These are phyloP conservation scores for Hypoxylon intermedium DNA, from an alignment of 495 filamentous ascomycete species.

Conservation along the genomic window DNA sequence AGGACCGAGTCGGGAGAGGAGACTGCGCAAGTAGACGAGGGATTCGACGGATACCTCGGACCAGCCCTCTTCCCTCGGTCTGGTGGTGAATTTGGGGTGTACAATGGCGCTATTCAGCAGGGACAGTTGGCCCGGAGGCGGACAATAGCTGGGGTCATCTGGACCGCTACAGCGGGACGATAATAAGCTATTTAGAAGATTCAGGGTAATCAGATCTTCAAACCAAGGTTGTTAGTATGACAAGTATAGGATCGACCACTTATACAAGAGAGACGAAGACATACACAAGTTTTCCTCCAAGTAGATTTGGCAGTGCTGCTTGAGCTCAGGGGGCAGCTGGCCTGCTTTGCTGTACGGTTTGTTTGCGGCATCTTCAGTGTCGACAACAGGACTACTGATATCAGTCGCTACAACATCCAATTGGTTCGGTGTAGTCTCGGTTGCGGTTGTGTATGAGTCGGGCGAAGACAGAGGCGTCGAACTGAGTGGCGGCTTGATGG, in stretches of 20 bases:
- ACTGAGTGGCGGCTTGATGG: not conserved
- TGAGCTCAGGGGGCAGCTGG: slow-evolving; percentile 66
- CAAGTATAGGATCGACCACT: not conserved
- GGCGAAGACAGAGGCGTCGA: slow-evolving; percentile 27
- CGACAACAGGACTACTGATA: slow-evolving; percentile 22
- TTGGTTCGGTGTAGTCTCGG: slow-evolving; percentile 14
- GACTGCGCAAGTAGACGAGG: slow-evolving; percentile 48
- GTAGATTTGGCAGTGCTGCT: slow-evolving; percentile 71
- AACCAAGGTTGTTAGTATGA: not conserved
- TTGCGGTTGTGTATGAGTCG: slow-evolving; percentile 29
- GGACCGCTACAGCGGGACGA: slow-evolving; percentile 41
- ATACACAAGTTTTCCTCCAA: slow-evolving; percentile 78
- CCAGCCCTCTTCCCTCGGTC: slow-evolving; percentile 44
- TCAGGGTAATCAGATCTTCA: slow-evolving; percentile 72
- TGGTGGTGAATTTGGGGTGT: slow-evolving; percentile 70
- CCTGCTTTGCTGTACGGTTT: slow-evolving; percentile 59
- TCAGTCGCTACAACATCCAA: slow-evolving; percentile 6
- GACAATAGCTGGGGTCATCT: slow-evolving; percentile 51
- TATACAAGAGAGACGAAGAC: slow-evolving; percentile 19
- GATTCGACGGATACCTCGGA: slow-evolving; percentile 48
- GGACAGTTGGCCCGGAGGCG: slow-evolving; percentile 67
- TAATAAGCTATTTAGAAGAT: slow-evolving; percentile 70
- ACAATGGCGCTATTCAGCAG: slow-evolving; percentile 72
- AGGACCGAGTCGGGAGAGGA: slow-evolving; percentile 51
- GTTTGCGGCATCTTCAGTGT: slow-evolving; percentile 5